Base-by-base conservation (phyloP, 2,329 filamentous ascomycete species). In the Raffaelea deltoideospora region DNA sequence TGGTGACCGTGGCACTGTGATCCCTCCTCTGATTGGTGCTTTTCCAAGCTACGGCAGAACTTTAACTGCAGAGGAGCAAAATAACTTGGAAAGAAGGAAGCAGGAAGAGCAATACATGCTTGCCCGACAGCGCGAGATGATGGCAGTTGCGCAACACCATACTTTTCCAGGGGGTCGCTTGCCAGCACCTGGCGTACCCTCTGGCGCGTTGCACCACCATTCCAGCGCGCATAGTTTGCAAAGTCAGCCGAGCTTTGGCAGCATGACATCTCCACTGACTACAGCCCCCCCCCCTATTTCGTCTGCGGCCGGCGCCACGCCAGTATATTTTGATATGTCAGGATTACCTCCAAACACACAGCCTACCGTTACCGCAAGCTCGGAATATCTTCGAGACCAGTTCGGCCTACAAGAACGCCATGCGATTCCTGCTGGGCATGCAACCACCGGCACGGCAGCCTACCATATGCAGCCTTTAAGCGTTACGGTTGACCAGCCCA, bases 41-140 rank as follows among this genome's bases (percentile, higher is more conserved):
- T 96, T 98, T 56, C 92, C 90, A 1, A 93, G 84, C 53, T 98
- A 96, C 54, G 90, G 90, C 6, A 86, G 90, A 8, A 98, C 92
- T 1, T 64, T 98, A 47, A 98, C 92, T 9, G 90, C 90, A 0
- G 88, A 96, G 51, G 90, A 98, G 57, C 90, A 98, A 54, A 98
- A 98, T 59, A 93, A 93, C 28, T 65, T 98, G 2, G 90, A 98
- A 60, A 75, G 90, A 37, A 72, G 90, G 36, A 98, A 98, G 63
- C 90, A 98, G 55, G 90, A 98, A 57, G 92, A 98, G 52, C 90
- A 98, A 54, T 94, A 90, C 54, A 67, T 93, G 26, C 92, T 96
- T 75, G 90, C 92, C 32, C 79, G 90, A 30, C 90, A 98, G 56
- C 85, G 94, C 47, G 90, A 98, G 54, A 84, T 85, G 47, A 71